Evolutionary conservation across 805 yeast species (phyloP).

Genomic region (Wickerhamiella hasegawae): DNA sequence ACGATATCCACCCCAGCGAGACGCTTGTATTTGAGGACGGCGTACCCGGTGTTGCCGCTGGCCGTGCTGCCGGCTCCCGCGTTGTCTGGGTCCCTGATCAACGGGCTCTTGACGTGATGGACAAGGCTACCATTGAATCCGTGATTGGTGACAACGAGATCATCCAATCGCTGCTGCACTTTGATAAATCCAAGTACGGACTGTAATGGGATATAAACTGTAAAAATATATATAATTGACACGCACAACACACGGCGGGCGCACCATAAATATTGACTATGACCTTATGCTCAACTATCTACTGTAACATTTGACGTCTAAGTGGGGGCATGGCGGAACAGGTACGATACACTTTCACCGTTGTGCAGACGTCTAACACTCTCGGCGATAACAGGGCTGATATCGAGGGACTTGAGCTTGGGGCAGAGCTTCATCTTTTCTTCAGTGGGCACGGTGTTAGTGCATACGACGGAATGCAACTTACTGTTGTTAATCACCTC

Average conservation of each 20-base stretch:
- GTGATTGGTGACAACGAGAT: neutral
- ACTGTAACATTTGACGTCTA: neutral
- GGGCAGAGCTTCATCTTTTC: conserved; percentile 41
- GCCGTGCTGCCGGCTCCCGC: conserved; percentile 62
- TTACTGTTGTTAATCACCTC: conserved; percentile 52
- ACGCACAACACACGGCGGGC: too few species aligned
- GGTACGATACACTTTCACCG: conserved; percentile 85
- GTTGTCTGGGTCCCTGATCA: conserved; percentile 94
- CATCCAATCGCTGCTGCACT: neutral
- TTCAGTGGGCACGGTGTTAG: conserved; percentile 81
- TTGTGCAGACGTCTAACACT: conserved; percentile 88
- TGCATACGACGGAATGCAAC: conserved; percentile 64
- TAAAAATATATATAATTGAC: neutral
- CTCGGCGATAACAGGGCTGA: conserved; percentile 79
- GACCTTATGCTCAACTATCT: neutral
- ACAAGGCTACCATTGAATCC: conserved; percentile 29
- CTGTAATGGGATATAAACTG: neutral
- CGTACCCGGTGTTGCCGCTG: conserved; percentile 77
- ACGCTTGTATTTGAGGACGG: conserved; percentile 93
- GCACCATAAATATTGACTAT: neutral
- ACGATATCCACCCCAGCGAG: conserved; percentile 50
- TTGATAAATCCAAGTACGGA: neutral
- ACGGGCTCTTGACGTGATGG: conserved; percentile 43
- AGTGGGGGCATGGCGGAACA: conserved; percentile 41
- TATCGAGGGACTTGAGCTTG: conserved; percentile 67